phyloP scores from a whole-genome alignment of 441 rosid genomes.

The Corymbia calophylla region DNA sequence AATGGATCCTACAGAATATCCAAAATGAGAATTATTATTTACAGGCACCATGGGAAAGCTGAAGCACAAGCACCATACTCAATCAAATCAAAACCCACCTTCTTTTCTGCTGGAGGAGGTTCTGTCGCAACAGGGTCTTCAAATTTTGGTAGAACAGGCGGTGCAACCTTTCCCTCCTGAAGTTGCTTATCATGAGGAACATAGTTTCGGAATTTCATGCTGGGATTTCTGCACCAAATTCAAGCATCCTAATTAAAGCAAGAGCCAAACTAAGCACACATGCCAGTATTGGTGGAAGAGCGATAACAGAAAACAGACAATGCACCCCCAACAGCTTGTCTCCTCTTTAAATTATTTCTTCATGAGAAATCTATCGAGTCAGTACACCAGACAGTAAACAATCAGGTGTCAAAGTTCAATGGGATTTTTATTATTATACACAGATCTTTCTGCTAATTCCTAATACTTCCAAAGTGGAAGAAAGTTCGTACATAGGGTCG shows the following conservation, averaged over 20 bases:
- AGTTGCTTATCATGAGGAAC: slow-evolving; percentile 91
- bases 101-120: slow-evolving; percentile 54
- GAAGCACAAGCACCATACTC: background rate
- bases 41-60: background rate
- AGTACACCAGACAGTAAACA: background rate
- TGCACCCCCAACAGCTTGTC: background rate
- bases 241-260: background rate
- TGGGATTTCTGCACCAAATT: slow-evolving; percentile 36
- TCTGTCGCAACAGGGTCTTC: slow-evolving; percentile 70
- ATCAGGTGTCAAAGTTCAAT: background rate
- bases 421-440: background rate
- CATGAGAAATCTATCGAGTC: background rate
- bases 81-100: slow-evolving; percentile 30
- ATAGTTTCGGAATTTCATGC: slow-evolving; percentile 88
- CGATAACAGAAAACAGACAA: background rate
- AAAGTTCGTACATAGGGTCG: background rate
- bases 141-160: slow-evolving; percentile 87
- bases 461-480: background rate
- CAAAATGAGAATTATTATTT: background rate
- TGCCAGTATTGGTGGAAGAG: background rate
- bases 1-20: slow-evolving; percentile 62
- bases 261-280: background rate
- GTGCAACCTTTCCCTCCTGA: slow-evolving; percentile 81
- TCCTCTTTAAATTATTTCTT: background rate
- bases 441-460: background rate